phyloP scores from a whole-genome alignment of 768 basidiomycete genomes.

The Lactifluus volemus region DNA sequence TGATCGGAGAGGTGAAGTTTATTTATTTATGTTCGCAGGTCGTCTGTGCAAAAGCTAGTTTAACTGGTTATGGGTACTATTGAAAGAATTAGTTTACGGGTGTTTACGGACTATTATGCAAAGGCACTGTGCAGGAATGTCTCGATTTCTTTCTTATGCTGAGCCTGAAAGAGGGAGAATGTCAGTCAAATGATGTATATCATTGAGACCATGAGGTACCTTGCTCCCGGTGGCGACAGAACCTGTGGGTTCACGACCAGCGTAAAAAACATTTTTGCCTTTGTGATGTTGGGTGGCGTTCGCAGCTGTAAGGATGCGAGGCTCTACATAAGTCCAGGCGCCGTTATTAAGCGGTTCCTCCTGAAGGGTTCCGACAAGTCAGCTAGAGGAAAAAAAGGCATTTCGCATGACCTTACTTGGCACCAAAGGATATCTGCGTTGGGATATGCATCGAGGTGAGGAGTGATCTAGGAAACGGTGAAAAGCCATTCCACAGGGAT shows the following conservation, averaged over 20 bases:
- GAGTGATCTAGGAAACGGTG: slow-evolving; percentile 52
- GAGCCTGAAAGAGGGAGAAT: slow-evolving; percentile 33
- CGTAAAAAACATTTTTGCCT: slow-evolving; percentile 85
- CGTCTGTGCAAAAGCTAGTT: background rate
- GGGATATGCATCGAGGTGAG: slow-evolving; percentile 93
- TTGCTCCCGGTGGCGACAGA: slow-evolving; percentile 92
- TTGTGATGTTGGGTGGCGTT: slow-evolving; percentile 85
- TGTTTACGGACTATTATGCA: slow-evolving; percentile 16
- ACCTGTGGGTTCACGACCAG: slow-evolving; percentile 86
- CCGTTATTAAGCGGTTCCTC: slow-evolving; percentile 98
- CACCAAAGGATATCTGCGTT: slow-evolving; percentile 93
- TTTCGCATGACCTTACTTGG: slow-evolving; percentile 43
- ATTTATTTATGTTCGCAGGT: slow-evolving; percentile 7
- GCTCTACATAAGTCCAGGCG: slow-evolving; percentile 93
- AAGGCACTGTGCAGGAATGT: slow-evolving; percentile 60
- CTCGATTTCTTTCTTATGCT: slow-evolving; percentile 90
- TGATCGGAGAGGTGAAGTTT: background rate
- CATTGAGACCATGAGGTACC: slow-evolving; percentile 32
- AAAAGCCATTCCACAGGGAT: background rate
- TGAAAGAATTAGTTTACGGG: background rate
- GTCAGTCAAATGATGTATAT: background rate
- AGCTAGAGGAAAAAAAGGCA: background rate
- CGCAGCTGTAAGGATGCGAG: slow-evolving; percentile 89
- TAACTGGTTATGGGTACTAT: slow-evolving; percentile 4
- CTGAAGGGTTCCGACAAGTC: slow-evolving; percentile 26